Evolutionary conservation across 495 filamentous ascomycete genomes (phyloP).

Genomic region (Xylona heveae): DNA sequence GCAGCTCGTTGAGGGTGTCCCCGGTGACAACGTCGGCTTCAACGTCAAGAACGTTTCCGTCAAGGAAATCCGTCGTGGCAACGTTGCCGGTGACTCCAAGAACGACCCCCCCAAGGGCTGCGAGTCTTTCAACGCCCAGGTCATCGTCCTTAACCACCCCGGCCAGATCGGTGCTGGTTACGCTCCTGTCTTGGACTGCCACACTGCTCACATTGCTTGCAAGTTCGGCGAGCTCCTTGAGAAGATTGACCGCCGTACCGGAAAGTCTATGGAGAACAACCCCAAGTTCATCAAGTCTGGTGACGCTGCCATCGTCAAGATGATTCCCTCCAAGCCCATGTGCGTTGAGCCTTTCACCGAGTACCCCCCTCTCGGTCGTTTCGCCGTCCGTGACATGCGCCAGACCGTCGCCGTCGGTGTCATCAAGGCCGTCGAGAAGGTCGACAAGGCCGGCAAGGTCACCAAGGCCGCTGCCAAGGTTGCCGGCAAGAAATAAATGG

Average conservation of each 20-base stretch:
- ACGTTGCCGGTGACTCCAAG: conserved; percentile 99
- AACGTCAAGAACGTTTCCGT: conserved; percentile 99
- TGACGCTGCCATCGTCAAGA: conserved; percentile 99
- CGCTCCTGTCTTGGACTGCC: conserved; percentile 96
- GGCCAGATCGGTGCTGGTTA: conserved; percentile 98
- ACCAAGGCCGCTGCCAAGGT: conserved; percentile 53
- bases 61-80: conserved; percentile 99
- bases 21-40: conserved; percentile 99
- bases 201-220: conserved; percentile 99
- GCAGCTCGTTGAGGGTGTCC: conserved; percentile 87
- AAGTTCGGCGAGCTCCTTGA: conserved; percentile 96
- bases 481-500: conserved; percentile 36
- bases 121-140: conserved; percentile 96
- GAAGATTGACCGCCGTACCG: conserved; percentile 99
- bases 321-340: conserved; percentile 99
- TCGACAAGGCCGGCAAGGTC: conserved; percentile 48
- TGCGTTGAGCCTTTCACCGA: conserved; percentile 99
- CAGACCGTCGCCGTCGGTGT: conserved; percentile 97
- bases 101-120: conserved; percentile 82
- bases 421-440: conserved; percentile 45
- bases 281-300: conserved; percentile 99
- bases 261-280: conserved; percentile 74
- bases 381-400: conserved; percentile 70
- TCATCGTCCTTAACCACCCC: conserved; percentile 99
- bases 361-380: conserved; percentile 96